Evolutionary conservation across 2,329 filamentous ascomycete genomes (phyloP), one percentile per base, ranked within the genome.

Genomic region (Aureobasidium uvarum): DNA sequence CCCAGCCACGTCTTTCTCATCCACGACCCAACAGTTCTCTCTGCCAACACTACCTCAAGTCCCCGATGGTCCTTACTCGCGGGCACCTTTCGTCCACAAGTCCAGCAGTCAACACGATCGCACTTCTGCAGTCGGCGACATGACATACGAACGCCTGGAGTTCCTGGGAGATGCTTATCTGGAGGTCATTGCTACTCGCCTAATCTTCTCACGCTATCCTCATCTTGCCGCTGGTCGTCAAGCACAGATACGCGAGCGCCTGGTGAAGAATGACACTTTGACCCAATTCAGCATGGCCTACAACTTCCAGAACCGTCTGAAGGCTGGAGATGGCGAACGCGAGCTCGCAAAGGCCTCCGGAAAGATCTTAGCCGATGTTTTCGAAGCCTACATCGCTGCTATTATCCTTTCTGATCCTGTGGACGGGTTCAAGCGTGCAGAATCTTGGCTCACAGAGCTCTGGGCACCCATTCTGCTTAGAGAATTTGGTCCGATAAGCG

Each of bases 81-180:
- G 66, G 33, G 71, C 72, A 2, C 70, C 73, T 28, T 77, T 77
- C 67, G 68, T 68, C 23, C 75, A 77, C 70, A 73, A 71, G 46
- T 76, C 74, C 20, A 67, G 66, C 41, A 63, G 62, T 10, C 62
- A 55, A 36, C 68, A 71, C 64, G 69, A 70, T 56, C 70, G 70
- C 45, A 69, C 68, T 25, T 64, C 69, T 39, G 71, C 70, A 28
- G 51, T 69, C 45, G 55, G 63, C 8, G 69, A 73, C 18, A 65
- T 74, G 33, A 78, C 81, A 71, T 97, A 97, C 76, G 93, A 97
- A 72, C 85, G 86, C 20, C 85, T 97, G 7, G 94, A 98, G 76
- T 92, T 94, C 79, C 82, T 96, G 8, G 94, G 94, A 7, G 94
- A 98, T 74, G 89, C 91, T 23, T 94, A 94, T 71, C 81, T 96